A percentile compares a stretch with the other conserved stretches of the same genome.
Conservation (phyloP, 176 grass and related monocot genomes). For the Carex pumila region DNA sequence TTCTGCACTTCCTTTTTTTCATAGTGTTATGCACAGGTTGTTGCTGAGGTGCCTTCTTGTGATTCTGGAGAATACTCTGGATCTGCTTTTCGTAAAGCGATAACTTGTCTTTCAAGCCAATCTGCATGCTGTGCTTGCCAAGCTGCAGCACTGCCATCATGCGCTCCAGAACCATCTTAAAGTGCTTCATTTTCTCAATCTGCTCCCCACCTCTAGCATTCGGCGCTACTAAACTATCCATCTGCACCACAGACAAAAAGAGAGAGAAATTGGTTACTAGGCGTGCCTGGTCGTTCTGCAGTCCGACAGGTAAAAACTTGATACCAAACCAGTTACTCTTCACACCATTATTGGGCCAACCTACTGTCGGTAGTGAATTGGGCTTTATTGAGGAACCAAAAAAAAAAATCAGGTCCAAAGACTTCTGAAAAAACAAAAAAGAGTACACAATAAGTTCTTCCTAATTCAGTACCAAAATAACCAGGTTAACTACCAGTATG, state of each 20-base stretch:
- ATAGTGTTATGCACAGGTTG: conserved; percentile 12
- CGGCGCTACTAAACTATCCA: conserved; percentile 33
- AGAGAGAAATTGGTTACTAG: background rate
- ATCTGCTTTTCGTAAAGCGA: conserved; percentile 61
- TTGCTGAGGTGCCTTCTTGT: conserved; percentile 13
- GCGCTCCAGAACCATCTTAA: conserved; percentile 46
- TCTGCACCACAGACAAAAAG: conserved; percentile 4
- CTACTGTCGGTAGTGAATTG: background rate
- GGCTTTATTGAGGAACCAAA: background rate
- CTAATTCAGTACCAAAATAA: background rate
- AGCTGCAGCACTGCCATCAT: conserved; percentile 41
- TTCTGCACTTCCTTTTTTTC: conserved; percentile 4
- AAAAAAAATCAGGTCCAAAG: background rate
- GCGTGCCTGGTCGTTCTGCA: no score
- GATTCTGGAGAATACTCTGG: conserved; percentile 24
- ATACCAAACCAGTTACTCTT: no score
- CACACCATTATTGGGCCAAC: no score
- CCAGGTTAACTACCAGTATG: background rate
- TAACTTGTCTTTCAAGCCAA: conserved; percentile 42
- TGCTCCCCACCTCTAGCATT: conserved; percentile 38
- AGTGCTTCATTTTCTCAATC: conserved; percentile 56
- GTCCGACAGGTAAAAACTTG: no score
- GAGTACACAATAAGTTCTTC: background rate
- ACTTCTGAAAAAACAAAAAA: background rate
- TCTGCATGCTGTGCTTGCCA: conserved; percentile 41